Evolutionary conservation across 805 yeast genomes (phyloP), one percentile per base, ranked within the genome.

Genomic region (Candida palmyrensis): DNA sequence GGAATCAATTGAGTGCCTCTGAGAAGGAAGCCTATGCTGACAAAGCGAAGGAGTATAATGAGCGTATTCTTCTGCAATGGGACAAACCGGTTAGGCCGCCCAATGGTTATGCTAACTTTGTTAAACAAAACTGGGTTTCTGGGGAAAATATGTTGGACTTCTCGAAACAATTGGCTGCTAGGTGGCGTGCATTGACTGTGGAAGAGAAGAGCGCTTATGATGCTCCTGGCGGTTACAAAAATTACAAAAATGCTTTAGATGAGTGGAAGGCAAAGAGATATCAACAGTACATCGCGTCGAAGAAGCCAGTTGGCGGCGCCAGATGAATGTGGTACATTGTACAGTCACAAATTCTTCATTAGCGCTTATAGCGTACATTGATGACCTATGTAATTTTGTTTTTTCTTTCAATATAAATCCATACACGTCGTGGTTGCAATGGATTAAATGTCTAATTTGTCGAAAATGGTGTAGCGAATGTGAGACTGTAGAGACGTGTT

Each of bases 1-100:
- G 67, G 65, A 36, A 41, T 2, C 18, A 32, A 5, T 53, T 65
- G 42, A 26, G 53, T 8, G 51, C 41, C 6, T 36, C 34, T 20
- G 68, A 64, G 38, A 58, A 55, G 43, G 55, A 47, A 10, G 39
- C 27, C 4, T 61, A 33, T 38, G 34, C 39, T 13, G 40, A 31
- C 2, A 44, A 48, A 34, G 65, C 62, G n/a, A 48, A 47, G 11
- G 23, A 44, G 27, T 39, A 44, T 42, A 59, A 60, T 37, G 57
- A 44, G 9, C 52, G 52, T n/a, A n/a, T n/a, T n/a, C n/a, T n/a
- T n/a, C n/a, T n/a, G n/a, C n/a, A n/a, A n/a, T n/a, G n/a, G n/a
- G n/a, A n/a, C 25, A 55, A 55, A 43, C 71, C 71, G 22, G 53
- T 53, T 32, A 39, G 45, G 5, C 67, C 68, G 5, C 40, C 51